These are phyloP conservation scores for Nitzschia sp. DNA, from an alignment of 108 stramenopile species.

Conservation along the genomic window DNA sequence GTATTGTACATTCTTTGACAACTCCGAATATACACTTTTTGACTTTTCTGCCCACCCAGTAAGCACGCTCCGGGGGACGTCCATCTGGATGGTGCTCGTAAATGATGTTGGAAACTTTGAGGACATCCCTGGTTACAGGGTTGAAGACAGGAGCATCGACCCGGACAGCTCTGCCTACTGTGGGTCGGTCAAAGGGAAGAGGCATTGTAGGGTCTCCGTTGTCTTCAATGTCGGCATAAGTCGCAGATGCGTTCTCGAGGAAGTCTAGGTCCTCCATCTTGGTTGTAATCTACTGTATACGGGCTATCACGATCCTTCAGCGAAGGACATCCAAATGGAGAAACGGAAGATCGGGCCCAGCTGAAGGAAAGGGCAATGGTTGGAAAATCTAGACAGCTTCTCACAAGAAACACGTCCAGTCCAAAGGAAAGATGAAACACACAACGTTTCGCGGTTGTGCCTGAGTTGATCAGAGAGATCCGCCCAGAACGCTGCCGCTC, in stretches of 20 bases:
- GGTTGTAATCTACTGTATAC: too few species aligned
- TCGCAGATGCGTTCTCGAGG: slow-evolving; percentile 55
- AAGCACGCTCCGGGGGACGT: slow-evolving; percentile 53
- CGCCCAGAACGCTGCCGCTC: too few species aligned
- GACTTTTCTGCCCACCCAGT: slow-evolving; percentile 75
- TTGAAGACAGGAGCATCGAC: slow-evolving; percentile 68
- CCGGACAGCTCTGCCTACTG: slow-evolving; percentile 49
- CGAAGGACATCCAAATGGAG: too few species aligned
- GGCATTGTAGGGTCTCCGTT: slow-evolving; percentile 46
- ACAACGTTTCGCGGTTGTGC: too few species aligned
- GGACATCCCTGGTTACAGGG: slow-evolving; percentile 50
- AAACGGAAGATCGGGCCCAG: too few species aligned
- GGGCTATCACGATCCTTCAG: too few species aligned
- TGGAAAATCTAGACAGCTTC: too few species aligned
- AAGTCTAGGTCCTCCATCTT: slow-evolving; percentile 47
- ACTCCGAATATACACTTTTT: slow-evolving; percentile 81
- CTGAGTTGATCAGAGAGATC: too few species aligned
- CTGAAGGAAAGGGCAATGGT: too few species aligned
- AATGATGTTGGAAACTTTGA: slow-evolving; percentile 64
- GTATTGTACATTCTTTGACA: slow-evolving; percentile 70
- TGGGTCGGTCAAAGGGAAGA: slow-evolving; percentile 43
- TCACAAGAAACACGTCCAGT: too few species aligned
- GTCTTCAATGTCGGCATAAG: slow-evolving; percentile 45
- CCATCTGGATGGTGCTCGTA: slow-evolving; percentile 66
- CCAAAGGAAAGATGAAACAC: too few species aligned